phyloP scores from a whole-genome alignment of 176 grass and related monocot species.

The Tuctoria greenei region DNA sequence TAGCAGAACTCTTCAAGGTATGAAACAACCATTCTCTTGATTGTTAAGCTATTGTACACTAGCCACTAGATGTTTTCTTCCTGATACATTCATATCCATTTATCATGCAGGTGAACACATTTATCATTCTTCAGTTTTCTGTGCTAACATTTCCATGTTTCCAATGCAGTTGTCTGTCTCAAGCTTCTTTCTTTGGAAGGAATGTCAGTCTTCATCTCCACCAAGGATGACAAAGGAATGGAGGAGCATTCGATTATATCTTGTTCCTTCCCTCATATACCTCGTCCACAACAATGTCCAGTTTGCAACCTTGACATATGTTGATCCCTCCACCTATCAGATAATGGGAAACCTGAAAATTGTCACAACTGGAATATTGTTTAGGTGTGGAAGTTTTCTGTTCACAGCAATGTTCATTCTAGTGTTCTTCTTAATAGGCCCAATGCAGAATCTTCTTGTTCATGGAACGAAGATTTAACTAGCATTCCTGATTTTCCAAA shows the following conservation, averaged over 20 bases:
- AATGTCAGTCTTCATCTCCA: conserved; percentile 63
- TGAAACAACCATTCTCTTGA: conserved; percentile 6
- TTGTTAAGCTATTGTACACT: not conserved
- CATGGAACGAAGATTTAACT: conserved; percentile 5
- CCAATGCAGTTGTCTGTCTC: conserved; percentile 73
- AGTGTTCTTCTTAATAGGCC: conserved; percentile 1
- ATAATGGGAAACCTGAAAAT: conserved; percentile 99
- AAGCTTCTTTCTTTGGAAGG: conserved; percentile 87
- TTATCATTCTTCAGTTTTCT: not conserved
- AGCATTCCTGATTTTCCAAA: not conserved
- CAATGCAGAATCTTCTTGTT: conserved; percentile 8
- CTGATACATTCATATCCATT: not conserved
- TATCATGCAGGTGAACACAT: not conserved
- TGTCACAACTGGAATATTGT: conserved; percentile 93
- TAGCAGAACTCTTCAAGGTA: conserved; percentile 94
- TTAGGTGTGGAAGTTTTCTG: conserved; percentile 56
- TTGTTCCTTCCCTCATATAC: conserved; percentile 88
- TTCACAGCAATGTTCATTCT: conserved; percentile 17
- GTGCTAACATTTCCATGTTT: conserved; percentile 34
- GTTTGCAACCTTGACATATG: conserved; percentile 87
- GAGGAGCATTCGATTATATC: conserved; percentile 69
- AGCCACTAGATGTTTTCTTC: not conserved
- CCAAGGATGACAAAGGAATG: conserved; percentile 90
- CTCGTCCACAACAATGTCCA: conserved; percentile 95
- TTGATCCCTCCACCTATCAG: conserved; percentile 97